phyloP scores from a whole-genome alignment of 768 basidiomycete species.

The Pulveroboletus ravenelii region DNA sequence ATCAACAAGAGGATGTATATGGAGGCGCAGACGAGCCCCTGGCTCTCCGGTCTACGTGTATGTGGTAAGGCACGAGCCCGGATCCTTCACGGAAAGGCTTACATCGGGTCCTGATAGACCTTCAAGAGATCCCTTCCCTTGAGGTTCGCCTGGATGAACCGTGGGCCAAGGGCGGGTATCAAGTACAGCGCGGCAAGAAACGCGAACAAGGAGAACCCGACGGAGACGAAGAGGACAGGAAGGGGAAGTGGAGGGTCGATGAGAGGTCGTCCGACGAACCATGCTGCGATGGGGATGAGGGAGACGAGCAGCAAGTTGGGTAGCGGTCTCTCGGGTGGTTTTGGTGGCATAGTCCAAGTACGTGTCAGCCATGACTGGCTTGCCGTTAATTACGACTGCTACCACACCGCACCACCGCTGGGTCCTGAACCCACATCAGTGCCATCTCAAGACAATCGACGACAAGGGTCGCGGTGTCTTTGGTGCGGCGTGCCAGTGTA shows the following conservation, averaged over 20 bases:
- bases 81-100: conserved; percentile 20
- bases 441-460: conserved; percentile 39
- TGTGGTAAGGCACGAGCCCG: not conserved
- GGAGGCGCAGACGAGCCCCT: conserved; percentile 85
- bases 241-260: conserved; percentile 64
- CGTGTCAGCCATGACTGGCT: not conserved
- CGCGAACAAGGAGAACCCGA: conserved; percentile 83
- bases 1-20: conserved; percentile 85
- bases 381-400: conserved; percentile 15
- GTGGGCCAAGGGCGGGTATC: conserved; percentile 77
- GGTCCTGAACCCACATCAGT: conserved; percentile 44
- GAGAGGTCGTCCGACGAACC: conserved; percentile 71
- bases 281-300: conserved; percentile 62
- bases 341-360: conserved; percentile 19
- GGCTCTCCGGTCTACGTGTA: conserved; percentile 79
- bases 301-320: conserved; percentile 49
- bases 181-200: conserved; percentile 71
- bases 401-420: not conserved
- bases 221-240: conserved; percentile 68
- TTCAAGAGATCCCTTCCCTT: conserved; percentile 88
- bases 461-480: conserved; percentile 63
- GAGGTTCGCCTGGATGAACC: conserved; percentile 77
- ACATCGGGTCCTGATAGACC: conserved; percentile 69
- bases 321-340: conserved; percentile 43
- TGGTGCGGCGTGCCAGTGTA: conserved; percentile 35